Base-by-base conservation (phyloP, 169 alveolate genomes). In the Cryptosporidium xiaoi region DNA sequence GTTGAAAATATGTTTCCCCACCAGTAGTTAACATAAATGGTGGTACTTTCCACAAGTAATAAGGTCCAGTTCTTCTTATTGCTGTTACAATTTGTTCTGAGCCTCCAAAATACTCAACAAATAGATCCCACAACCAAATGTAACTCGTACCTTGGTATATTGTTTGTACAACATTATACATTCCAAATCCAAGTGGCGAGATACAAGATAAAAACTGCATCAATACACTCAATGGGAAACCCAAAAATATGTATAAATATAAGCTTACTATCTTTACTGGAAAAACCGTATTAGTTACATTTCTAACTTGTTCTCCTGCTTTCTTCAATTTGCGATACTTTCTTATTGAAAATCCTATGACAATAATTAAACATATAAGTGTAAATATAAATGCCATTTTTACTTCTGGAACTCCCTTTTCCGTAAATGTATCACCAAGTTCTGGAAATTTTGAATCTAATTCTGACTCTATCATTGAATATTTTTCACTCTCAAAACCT, bases 31-130 rank as follows among this genome's bases (percentile, higher is more conserved):
- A 40, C 87, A 77, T 77, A 27, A 77, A 77, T 2, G 87, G 87
- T 7, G 87, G 87, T 5, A 77, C 87, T 53, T 77, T 77, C 87
- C 87, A 77, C 7, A 77, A 20, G 12, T 77, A 48, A 36, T 77
- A 77, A 8, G 87, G 87, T 18, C 87, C 87, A 18, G 87, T 77
- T 77, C 87, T 56, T 62, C 87, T 77, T 15, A 77, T 56, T 27
- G 87, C 87, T 18, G 77, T 77, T 10, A 77, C 87, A 4, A 77
- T 77, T 77, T 77, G 87, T 40, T 77, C 87, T 18, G 87, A 77
- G 3, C 87, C 87, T 15, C 87, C 87, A 44, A 77, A 77, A 40
- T 77, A 77, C 18, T 77, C 87, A 20, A 77, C 71, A 77, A 77
- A 77, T 56, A 77, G 51, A 10, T 77, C 87, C 87, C 87, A 77